Conservation (phyloP, 257 asterid species). For the Cynanchum wilfordii region DNA sequence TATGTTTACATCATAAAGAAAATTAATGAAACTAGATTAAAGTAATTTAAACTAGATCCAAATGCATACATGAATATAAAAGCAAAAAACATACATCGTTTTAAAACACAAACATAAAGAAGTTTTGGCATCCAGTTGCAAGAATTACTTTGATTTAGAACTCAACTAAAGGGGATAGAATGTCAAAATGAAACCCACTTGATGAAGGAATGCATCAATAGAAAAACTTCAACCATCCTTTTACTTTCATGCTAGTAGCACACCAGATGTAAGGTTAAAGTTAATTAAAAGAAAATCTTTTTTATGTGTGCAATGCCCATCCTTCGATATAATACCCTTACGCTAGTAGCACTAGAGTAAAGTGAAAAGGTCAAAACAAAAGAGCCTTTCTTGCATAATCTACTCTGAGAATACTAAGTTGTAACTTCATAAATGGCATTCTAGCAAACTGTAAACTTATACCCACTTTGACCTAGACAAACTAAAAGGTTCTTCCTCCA, state of each 20-base stretch:
- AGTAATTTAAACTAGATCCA: background rate
- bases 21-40: background rate
- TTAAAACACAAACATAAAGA: background rate
- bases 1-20: background rate
- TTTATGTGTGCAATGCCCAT: background rate
- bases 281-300: background rate
- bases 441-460: background rate
- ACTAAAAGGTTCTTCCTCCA: slow-evolving; percentile 6
- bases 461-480: background rate
- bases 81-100: background rate
- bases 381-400: background rate
- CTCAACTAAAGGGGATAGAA: background rate
- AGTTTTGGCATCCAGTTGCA: background rate
- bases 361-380: background rate
- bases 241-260: background rate
- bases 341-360: background rate
- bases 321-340: background rate
- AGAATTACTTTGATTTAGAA: background rate
- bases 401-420: background rate
- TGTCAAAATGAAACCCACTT: background rate
- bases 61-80: background rate
- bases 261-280: background rate
- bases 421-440: background rate
- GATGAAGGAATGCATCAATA: background rate
- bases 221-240: background rate